Percentiles rank a stretch among this genome's conserved stretches.
Conservation (phyloP, 768 basidiomycete genomes). For the Neoboletus subvelutipes region DNA sequence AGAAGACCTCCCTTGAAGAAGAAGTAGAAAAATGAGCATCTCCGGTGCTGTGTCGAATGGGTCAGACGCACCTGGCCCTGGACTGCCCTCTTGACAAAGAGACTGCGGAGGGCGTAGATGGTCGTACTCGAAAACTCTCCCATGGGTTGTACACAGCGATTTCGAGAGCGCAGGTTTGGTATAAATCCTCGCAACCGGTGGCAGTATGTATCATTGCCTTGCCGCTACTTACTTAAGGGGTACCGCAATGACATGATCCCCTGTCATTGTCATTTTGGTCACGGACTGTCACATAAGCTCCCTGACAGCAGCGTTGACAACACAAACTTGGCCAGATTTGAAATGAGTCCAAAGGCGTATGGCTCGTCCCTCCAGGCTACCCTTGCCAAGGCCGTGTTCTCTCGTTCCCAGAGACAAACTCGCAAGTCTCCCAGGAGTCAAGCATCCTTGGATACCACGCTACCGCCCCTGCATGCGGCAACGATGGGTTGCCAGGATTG, state of each 20-base stretch:
- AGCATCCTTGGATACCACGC: background rate
- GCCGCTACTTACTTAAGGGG: background rate
- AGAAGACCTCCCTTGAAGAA: slow-evolving; percentile 67
- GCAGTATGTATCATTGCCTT: background rate
- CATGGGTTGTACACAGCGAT: slow-evolving; percentile 16
- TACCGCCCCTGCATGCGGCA: background rate
- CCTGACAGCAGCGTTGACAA: too few species aligned
- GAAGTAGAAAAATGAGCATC: background rate
- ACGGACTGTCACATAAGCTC: too few species aligned
- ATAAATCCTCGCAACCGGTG: background rate
- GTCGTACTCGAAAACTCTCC: slow-evolving; percentile 50
- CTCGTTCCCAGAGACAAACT: background rate
- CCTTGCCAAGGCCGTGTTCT: too few species aligned
- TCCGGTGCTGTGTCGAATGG: background rate
- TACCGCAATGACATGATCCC: background rate
- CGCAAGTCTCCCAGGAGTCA: background rate
- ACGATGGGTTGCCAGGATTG: background rate
- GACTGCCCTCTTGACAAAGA: slow-evolving; percentile 21
- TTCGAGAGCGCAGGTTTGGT: background rate
- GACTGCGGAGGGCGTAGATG: slow-evolving; percentile 15
- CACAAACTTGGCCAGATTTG: too few species aligned
- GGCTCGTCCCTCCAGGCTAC: too few species aligned
- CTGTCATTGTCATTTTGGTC: too few species aligned
- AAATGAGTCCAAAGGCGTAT: too few species aligned
- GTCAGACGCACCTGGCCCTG: slow-evolving; percentile 28